These are phyloP conservation scores for Gastrolobium bilobum DNA, from an alignment of 306 rosid genomes.

Conservation along the genomic window DNA sequence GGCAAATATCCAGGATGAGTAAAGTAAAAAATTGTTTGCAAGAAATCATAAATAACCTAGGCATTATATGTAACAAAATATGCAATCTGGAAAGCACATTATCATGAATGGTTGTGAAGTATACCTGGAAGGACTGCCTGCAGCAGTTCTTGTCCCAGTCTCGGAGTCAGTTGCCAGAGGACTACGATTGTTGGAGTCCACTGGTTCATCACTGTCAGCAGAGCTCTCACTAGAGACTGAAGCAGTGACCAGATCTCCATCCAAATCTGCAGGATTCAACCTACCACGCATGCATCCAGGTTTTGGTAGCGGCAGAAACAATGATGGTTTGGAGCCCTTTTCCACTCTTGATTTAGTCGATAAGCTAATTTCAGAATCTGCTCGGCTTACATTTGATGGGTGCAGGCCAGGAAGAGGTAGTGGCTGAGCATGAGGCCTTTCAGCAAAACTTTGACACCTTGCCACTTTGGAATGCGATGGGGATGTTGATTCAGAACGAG, in stretches of 20 bases:
- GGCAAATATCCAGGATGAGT: slow-evolving; percentile 42
- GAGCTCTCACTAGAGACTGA: slow-evolving; percentile 80
- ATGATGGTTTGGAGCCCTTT: slow-evolving; percentile 65
- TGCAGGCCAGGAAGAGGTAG: slow-evolving; percentile 79
- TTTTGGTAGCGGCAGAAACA: slow-evolving; percentile 73
- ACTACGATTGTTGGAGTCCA: slow-evolving; percentile 73
- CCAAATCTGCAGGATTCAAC: slow-evolving; percentile 70
- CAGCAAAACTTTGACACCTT: slow-evolving; percentile 92
- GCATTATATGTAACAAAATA: slow-evolving; percentile 40
- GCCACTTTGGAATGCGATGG: slow-evolving; percentile 90
- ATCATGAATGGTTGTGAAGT: slow-evolving; percentile 19
- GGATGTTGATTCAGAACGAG: slow-evolving; percentile 76
- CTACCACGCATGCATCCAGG: slow-evolving; percentile 75
- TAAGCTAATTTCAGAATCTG: slow-evolving; percentile 76
- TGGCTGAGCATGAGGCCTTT: slow-evolving; percentile 84
- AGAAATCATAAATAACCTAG: slow-evolving; percentile 29
- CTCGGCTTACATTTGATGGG: slow-evolving; percentile 66
- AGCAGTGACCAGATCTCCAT: slow-evolving; percentile 73
- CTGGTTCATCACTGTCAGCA: slow-evolving; percentile 76
- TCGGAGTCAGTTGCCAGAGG: slow-evolving; percentile 76
- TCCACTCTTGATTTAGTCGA: slow-evolving; percentile 62
- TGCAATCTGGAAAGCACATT: slow-evolving; percentile 28
- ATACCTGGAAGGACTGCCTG: slow-evolving; percentile 82
- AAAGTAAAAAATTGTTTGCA: slow-evolving; percentile 42
- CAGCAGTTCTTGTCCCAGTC: slow-evolving; percentile 71